Evolutionary conservation across 2,329 filamentous ascomycete genomes (phyloP).

Genomic region (Fusarium kyushuense): DNA sequence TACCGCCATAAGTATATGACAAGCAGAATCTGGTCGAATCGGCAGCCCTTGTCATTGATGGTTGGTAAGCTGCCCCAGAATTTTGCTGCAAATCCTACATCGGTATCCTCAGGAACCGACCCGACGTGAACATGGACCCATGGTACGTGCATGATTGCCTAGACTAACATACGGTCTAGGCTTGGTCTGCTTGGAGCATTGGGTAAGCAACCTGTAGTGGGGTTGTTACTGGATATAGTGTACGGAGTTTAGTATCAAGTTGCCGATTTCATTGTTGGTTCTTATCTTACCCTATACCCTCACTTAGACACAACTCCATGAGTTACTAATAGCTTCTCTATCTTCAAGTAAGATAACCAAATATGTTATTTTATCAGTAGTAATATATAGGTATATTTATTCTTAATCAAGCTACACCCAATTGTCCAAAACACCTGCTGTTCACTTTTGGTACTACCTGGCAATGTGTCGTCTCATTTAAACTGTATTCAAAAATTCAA

Average conservation of each 20-base stretch:
- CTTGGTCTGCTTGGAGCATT: background rate
- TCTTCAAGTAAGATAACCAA: background rate
- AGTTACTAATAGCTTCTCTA: background rate
- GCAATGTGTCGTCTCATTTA: background rate
- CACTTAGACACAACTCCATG: background rate
- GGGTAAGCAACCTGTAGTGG: slow-evolving; percentile 19
- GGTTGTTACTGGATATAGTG: slow-evolving; percentile 16
- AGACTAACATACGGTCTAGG: slow-evolving; percentile 19
- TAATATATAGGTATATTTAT: background rate
- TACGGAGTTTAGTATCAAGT: slow-evolving; percentile 16
- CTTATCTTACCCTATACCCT: slow-evolving; percentile 10
- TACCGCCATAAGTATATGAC: slow-evolving; percentile 20
- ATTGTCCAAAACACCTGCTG: background rate
- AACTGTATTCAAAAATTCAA: slow-evolving; percentile 57
- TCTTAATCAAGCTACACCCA: background rate
- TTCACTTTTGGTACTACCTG: background rate
- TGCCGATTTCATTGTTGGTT: background rate
- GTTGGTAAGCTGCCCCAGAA: slow-evolving; percentile 41
- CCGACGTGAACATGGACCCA: slow-evolving; percentile 20
- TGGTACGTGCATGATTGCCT: background rate
- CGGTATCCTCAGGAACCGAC: slow-evolving; percentile 8
- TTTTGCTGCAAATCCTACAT: slow-evolving; percentile 28
- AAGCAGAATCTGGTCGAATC: slow-evolving; percentile 39
- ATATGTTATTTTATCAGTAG: too few relatives aligned
- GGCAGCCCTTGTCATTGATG: slow-evolving; percentile 23